phyloP scores from a whole-genome alignment of 108 stramenopile genomes.

The Craspedostauros australis region DNA sequence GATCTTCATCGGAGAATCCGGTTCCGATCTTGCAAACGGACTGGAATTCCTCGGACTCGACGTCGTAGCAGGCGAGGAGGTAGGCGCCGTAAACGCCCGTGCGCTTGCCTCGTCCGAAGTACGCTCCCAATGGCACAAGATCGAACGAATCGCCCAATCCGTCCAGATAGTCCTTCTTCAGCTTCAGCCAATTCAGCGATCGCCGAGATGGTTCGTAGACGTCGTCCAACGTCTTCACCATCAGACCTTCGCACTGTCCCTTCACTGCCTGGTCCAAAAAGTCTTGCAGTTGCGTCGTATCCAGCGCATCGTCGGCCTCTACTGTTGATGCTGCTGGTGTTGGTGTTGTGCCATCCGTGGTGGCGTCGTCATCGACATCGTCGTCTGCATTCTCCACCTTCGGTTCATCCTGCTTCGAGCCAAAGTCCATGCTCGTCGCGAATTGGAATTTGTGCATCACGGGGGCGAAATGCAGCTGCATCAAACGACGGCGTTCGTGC shows the following conservation, averaged over 20 bases:
- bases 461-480: constrained; percentile 79
- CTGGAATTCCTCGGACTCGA: constrained; percentile 94
- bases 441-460: constrained; percentile 90
- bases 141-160: constrained; percentile 98
- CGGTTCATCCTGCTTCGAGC: too few relatives aligned
- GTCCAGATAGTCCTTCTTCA: constrained; percentile 99
- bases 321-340: constrained; percentile 40
- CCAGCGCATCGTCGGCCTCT: too few relatives aligned
- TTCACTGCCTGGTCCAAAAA: constrained; percentile 95
- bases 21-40: constrained; percentile 99
- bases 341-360: too few relatives aligned
- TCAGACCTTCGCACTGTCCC: constrained; percentile 98
- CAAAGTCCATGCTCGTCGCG: constrained; percentile 47
- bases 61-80: constrained; percentile 96
- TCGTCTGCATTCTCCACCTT: too few relatives aligned
- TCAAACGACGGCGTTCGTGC: constrained; percentile 70
- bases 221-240: constrained; percentile 97
- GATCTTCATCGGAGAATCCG: constrained; percentile 96
- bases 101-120: constrained; percentile 92
- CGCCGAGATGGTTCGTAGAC: constrained; percentile 94
- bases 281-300: constrained; percentile 86
- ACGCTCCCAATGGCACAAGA: constrained; percentile 97
- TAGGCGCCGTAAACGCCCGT: constrained; percentile 97
- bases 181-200: constrained; percentile 98
- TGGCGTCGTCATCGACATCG: too few relatives aligned